Evolutionary conservation across 2,329 filamentous ascomycete genomes (phyloP).

Genomic region (Myriosclerotinia duriaeana): DNA sequence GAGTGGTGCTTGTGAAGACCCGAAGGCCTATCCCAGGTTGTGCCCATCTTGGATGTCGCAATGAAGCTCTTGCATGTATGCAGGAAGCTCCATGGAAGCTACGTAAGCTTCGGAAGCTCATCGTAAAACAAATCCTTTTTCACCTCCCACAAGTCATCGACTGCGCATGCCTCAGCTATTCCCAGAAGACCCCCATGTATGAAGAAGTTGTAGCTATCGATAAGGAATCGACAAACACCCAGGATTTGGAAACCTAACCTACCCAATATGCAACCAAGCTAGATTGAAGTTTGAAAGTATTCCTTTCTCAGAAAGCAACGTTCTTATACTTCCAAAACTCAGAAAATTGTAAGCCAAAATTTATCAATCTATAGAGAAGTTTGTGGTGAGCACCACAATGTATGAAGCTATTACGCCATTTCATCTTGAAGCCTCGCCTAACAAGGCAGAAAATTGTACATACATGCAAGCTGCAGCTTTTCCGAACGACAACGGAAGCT

Average conservation of each 20-base stretch:
- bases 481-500: constrained; percentile 17
- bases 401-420: constrained; percentile 25
- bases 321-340: not conserved
- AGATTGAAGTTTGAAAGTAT: not conserved
- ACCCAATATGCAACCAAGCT: not conserved
- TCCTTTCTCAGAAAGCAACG: not conserved
- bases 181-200: constrained; percentile 22
- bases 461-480: constrained; percentile 21
- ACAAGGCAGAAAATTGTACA: constrained; percentile 26
- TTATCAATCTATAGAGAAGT: not conserved
- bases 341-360: not conserved
- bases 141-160: constrained; percentile 28
- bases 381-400: constrained; percentile 8
- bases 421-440: constrained; percentile 22
- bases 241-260: not conserved
- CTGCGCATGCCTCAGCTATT: constrained; percentile 21
- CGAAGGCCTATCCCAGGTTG: constrained; percentile 31
- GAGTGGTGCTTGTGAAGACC: constrained; percentile 38
- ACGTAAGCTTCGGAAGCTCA: constrained; percentile 37
- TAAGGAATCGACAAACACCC: constrained; percentile 13
- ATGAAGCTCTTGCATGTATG: constrained; percentile 33
- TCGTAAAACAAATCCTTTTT: constrained; percentile 26
- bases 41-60: constrained; percentile 31
- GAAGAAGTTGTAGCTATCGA: constrained; percentile 22
- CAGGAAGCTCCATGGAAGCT: constrained; percentile 37